A percentile compares a stretch with the other conserved stretches of the same genome.
These are phyloP conservation scores for Amanita rimosa DNA, from an alignment of 768 basidiomycete species.

Conservation along the genomic window DNA sequence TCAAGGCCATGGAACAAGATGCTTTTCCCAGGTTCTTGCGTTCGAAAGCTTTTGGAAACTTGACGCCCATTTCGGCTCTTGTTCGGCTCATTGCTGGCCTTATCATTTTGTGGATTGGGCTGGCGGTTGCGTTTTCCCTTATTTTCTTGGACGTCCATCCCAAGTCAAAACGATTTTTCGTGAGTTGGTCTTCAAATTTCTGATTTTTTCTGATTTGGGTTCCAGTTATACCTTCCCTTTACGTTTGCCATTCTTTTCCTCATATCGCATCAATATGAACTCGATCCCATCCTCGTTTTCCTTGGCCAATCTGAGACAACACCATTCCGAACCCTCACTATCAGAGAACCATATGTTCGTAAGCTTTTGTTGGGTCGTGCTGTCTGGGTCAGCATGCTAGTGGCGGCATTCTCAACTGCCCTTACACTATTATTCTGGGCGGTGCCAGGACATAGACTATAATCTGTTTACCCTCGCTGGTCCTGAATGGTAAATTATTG, in stretches of 20 bases:
- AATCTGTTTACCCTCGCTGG: constrained; percentile 6
- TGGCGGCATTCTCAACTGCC: constrained; percentile 64
- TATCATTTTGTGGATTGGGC: constrained; percentile 88
- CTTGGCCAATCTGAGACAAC: constrained; percentile 92
- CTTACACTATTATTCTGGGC: constrained; percentile 92
- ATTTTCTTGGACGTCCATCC: constrained; percentile 92
- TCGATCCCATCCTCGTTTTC: constrained; percentile 93
- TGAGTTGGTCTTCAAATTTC: constrained; percentile 33
- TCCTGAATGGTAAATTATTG: constrained; percentile 7
- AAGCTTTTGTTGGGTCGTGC: constrained; percentile 85
- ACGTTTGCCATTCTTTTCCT: constrained; percentile 82
- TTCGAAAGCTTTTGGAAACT: constrained; percentile 95
- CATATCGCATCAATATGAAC: constrained; percentile 92
- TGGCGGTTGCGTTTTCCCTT: constrained; percentile 81
- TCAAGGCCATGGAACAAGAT: constrained; percentile 92
- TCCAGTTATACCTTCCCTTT: constrained; percentile 90
- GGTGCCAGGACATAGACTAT: constrained; percentile 89
- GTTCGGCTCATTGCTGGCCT: constrained; percentile 80
- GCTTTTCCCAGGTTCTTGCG: constrained; percentile 91
- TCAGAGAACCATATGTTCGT: constrained; percentile 90
- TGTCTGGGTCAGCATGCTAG: constrained; percentile 80
- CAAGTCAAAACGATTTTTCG: constrained; percentile 89
- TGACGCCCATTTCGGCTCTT: constrained; percentile 85
- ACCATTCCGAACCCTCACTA: constrained; percentile 86
- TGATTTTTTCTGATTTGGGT: background rate